These are phyloP conservation scores for Apiotrichum siamense DNA, from an alignment of 1,284 basidiomycete genomes.

Conservation along the genomic window DNA sequence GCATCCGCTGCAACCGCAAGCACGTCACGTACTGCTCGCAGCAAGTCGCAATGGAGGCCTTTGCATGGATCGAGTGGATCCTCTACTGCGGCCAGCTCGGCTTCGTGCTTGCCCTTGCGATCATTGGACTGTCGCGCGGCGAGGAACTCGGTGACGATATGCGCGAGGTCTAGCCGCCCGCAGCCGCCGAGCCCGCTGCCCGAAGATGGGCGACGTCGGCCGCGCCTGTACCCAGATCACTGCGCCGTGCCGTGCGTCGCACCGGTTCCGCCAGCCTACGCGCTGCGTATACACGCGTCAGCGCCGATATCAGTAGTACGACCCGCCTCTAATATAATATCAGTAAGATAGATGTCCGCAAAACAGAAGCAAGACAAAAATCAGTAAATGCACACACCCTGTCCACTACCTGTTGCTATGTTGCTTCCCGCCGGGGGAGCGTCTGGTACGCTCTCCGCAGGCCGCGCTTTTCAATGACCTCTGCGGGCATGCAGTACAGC, in stretches of 20 bases:
- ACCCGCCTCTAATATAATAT: too few species aligned
- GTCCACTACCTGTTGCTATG: neutral
- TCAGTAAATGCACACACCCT: too few species aligned
- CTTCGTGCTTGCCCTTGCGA: neutral
- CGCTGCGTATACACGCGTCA: neutral
- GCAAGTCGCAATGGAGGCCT: slow-evolving; percentile 43
- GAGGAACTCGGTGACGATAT: neutral
- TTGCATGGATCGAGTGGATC: slow-evolving; percentile 48
- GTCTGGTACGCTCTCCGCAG: slow-evolving; percentile 47
- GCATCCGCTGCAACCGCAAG: slow-evolving; percentile 27
- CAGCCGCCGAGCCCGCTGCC: too few species aligned
- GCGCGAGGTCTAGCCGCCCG: too few species aligned
- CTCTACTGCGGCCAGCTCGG: slow-evolving; percentile 9
- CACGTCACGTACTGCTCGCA: slow-evolving; percentile 37
- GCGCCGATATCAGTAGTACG: too few species aligned
- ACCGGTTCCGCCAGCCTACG: too few species aligned
- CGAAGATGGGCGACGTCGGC: too few species aligned
- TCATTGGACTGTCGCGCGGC: neutral
- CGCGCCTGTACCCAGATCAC: too few species aligned
- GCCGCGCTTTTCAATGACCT: slow-evolving; percentile 61
- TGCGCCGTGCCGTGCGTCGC: too few species aligned
- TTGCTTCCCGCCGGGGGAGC: slow-evolving; percentile 12
- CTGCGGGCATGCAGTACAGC: slow-evolving; percentile 90
- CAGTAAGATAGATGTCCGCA: too few species aligned
- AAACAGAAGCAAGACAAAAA: too few species aligned